phyloP scores from a whole-genome alignment of 2,329 filamentous ascomycete species.

The Trichoderma sp. region DNA sequence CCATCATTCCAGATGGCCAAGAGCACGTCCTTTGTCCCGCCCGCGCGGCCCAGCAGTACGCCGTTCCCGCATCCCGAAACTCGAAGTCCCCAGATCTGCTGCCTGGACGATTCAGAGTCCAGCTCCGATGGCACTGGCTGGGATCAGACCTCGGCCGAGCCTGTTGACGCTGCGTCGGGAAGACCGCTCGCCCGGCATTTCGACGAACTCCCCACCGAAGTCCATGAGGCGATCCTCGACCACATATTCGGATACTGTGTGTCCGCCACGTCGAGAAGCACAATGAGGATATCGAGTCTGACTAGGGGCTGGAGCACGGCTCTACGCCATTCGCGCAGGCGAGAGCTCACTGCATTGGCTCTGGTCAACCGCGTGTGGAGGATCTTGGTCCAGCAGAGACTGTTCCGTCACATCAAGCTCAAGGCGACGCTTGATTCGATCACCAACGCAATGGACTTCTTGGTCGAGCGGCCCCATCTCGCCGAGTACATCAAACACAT shows the following conservation, averaged over 20 bases:
- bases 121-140: conserved; percentile 29
- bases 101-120: conserved; percentile 34
- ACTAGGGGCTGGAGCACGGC: conserved; percentile 65
- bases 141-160: conserved; percentile 19
- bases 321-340: conserved; percentile 66
- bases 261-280: conserved; percentile 60
- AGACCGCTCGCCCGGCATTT: conserved; percentile 42
- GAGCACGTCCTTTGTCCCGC: conserved; percentile 42
- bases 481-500: conserved; percentile 68
- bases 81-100: conserved; percentile 41
- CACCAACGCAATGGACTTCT: conserved; percentile 62
- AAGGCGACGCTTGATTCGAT: conserved; percentile 69
- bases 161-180: conserved; percentile 29
- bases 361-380: conserved; percentile 67
- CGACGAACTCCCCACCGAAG: conserved; percentile 64
- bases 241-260: conserved; percentile 70
- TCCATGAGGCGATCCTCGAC: conserved; percentile 72
- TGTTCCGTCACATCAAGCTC: conserved; percentile 76
- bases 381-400: conserved; percentile 66
- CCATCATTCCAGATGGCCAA: conserved; percentile 54
- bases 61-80: conserved; percentile 60
- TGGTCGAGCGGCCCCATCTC: conserved; percentile 60
- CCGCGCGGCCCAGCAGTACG: conserved; percentile 59
- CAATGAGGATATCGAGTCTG: conserved; percentile 55
- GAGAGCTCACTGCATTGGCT: conserved; percentile 67